Conservation (phyloP, 2,329 filamentous ascomycete species). For the Xylariaceae sp. region DNA sequence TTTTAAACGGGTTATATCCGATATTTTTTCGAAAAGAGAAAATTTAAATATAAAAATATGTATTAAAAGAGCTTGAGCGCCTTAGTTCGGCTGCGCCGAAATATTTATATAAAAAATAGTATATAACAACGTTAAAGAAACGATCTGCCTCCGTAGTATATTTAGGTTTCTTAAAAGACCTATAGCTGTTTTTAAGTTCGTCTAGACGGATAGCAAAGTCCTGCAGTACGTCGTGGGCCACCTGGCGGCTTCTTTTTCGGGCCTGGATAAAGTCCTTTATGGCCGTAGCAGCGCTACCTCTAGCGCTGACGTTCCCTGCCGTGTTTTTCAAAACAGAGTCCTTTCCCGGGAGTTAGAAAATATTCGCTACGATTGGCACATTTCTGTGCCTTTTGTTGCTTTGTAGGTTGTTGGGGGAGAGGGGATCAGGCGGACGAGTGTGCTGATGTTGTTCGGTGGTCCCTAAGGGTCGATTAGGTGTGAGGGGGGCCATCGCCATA, state of each 20-base stretch:
- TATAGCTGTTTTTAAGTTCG: neutral
- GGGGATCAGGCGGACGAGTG: neutral
- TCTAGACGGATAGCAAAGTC: neutral
- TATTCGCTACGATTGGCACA: neutral
- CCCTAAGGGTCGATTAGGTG: neutral
- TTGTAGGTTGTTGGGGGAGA: neutral
- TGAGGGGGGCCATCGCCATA: neutral
- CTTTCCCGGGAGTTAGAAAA: neutral
- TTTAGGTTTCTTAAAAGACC: neutral
- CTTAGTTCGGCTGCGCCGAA: too few relatives aligned
- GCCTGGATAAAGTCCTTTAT: neutral
- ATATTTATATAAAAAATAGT: neutral
- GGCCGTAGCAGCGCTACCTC: neutral
- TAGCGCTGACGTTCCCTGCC: neutral
- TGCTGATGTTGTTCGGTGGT: neutral
- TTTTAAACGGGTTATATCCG: neutral
- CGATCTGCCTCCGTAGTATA: neutral
- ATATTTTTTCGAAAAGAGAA: neutral
- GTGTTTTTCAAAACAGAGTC: neutral
- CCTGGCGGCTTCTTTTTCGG: neutral
- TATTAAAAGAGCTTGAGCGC: too few relatives aligned
- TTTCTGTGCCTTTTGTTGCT: neutral
- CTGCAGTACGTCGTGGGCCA: neutral
- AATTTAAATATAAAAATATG: neutral
- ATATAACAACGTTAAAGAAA: neutral